Conservation (phyloP, 1,284 basidiomycete genomes). For the Cutaneotrichosporon mucoides region DNA sequence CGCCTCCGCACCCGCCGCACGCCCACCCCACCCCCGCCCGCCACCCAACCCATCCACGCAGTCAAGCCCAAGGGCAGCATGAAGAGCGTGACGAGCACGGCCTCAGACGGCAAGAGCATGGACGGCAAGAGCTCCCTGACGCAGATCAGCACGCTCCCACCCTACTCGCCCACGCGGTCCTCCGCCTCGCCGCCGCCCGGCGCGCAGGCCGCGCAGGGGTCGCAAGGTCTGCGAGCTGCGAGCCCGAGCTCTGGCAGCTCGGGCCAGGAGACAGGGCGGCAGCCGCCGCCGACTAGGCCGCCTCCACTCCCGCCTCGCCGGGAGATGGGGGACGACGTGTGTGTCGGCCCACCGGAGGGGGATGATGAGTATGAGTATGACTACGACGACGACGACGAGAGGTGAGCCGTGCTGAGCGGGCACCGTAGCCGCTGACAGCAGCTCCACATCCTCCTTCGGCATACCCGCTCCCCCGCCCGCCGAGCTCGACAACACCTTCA, state of each 20-base stretch:
- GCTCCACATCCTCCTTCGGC: slow-evolving; percentile 2
- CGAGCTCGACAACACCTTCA: background rate
- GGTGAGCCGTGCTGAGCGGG: background rate
- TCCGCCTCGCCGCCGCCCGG: too few species aligned
- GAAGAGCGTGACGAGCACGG: slow-evolving; percentile 1
- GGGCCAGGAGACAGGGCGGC: too few species aligned
- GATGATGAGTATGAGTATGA: background rate
- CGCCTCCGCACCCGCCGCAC: background rate
- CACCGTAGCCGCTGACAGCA: background rate
- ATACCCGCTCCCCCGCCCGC: background rate
- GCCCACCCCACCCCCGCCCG: background rate
- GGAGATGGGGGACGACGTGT: background rate
- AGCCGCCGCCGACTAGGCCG: background rate
- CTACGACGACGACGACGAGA: background rate
- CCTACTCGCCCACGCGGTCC: background rate
- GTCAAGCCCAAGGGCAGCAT: background rate
- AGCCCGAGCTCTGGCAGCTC: too few species aligned
- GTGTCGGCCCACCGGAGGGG: background rate
- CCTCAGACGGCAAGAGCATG: background rate
- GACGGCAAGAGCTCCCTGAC: background rate
- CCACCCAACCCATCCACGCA: background rate
- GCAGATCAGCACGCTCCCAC: background rate
- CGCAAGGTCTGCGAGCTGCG: too few species aligned
- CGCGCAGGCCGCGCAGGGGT: too few species aligned
- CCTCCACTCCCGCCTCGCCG: background rate